These are phyloP conservation scores for Lentinus tigrinus DNA, from an alignment of 768 basidiomycete genomes.

Conservation along the genomic window DNA sequence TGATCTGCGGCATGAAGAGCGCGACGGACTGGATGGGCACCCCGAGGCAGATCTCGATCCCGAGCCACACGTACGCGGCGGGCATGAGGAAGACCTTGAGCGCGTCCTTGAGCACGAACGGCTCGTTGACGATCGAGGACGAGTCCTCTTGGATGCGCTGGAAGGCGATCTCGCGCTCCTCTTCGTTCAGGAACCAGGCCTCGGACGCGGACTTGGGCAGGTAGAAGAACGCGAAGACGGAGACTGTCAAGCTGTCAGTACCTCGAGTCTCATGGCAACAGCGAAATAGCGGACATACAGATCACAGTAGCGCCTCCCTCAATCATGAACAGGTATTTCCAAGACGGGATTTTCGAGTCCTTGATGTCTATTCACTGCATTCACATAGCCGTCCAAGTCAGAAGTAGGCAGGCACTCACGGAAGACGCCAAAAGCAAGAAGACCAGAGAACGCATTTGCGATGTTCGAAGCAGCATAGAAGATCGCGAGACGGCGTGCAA, in stretches of 20 bases:
- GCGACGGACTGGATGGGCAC: slow-evolving; percentile 6
- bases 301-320: background rate
- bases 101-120: slow-evolving; percentile 1
- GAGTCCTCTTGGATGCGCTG: slow-evolving; percentile 4
- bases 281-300: background rate
- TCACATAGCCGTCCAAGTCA: background rate
- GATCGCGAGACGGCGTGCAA: slow-evolving; percentile 23
- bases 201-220: background rate
- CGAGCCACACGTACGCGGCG: background rate
- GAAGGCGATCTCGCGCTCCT: slow-evolving; percentile 5
- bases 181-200: background rate
- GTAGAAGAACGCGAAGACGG: background rate
- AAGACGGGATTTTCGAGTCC: background rate
- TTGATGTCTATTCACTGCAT: background rate
- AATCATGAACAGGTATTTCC: background rate
- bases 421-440: slow-evolving; percentile 4
- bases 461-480: slow-evolving; percentile 30
- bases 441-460: slow-evolving; percentile 8
- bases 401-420: background rate
- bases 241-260: background rate
- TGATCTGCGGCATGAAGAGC: slow-evolving; percentile 5
- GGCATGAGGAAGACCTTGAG: background rate
- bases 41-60: slow-evolving; percentile 3
- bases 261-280: background rate
- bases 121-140: slow-evolving; percentile 1